Percentiles rank a stretch among this genome's conserved stretches.
phyloP scores from a whole-genome alignment of 164 flowering plant genomes.

The Stephania cephalantha region DNA sequence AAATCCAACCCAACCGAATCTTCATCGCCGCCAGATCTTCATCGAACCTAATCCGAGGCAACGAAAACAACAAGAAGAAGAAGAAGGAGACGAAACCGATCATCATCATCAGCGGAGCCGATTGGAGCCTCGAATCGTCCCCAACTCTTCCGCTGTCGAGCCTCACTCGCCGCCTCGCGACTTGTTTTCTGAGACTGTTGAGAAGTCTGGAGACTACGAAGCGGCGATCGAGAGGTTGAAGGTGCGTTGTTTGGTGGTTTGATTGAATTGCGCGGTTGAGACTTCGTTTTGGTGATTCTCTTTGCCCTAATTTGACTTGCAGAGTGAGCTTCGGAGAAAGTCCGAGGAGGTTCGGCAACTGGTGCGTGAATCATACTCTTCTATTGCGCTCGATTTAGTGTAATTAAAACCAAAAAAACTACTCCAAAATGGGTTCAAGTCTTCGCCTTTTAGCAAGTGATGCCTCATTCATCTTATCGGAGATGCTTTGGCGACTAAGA shows the following conservation, averaged over 20 bases:
- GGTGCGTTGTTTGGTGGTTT: slow-evolving; percentile 13
- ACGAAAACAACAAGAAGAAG: too few species aligned
- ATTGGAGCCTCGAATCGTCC: too few species aligned
- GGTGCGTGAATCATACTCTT: slow-evolving; percentile 3
- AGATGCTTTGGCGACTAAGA: too few species aligned
- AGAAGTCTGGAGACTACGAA: slow-evolving; percentile 1
- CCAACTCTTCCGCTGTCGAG: not conserved
- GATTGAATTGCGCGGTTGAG: not conserved
- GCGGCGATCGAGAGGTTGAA: slow-evolving; percentile 18
- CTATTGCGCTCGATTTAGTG: too few species aligned
- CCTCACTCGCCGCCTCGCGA: slow-evolving; percentile 27
- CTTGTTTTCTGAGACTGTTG: slow-evolving; percentile 12
- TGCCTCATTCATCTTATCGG: too few species aligned
- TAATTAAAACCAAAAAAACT: too few species aligned
- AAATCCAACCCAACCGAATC: slow-evolving; percentile 11
- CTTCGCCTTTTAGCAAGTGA: too few species aligned
- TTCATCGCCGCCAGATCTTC: too few species aligned
- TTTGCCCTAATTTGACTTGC: slow-evolving; percentile 10
- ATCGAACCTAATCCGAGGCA: too few species aligned
- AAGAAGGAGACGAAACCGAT: too few species aligned
- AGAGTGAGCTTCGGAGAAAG: slow-evolving; percentile 23
- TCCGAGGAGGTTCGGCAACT: slow-evolving; percentile 20
- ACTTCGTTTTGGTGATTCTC: not conserved
- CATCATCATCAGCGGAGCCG: too few species aligned
- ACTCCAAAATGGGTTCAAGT: too few species aligned